Base-by-base conservation (phyloP, 805 yeast species). In the Yamadazyma sp. region DNA sequence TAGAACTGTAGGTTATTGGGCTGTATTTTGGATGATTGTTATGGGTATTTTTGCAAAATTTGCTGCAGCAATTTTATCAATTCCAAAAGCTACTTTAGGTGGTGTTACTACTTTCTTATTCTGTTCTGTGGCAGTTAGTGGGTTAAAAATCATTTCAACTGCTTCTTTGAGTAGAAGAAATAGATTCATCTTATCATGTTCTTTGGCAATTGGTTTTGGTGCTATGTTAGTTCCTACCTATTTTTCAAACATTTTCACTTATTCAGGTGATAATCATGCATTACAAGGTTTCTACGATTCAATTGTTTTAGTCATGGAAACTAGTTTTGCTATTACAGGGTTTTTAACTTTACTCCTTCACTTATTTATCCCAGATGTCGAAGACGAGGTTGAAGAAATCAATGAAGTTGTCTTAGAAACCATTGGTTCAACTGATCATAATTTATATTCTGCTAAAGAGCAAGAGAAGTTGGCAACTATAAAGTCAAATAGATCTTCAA, bases 1-100 rank as follows among this genome's bases (percentile, higher is more conserved):
- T 50, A 75, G 94, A 64, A 69, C 73, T 31, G 86, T 77, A 16
- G 97, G 93, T 25, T 80, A 78, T 58, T 82, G 86, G 77, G 76
- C 85, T 63, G 82, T 86, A 44, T 76, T 86, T 67, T 86, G 84
- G 69, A 65, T 88, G 45, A 53, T 88, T 38, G 58, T 88, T 41
- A 86, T 88, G 95, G 97, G 97, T 26, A 62, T 88, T 27, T 84
- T 88, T 55, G 73, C 94, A 40, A 85, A 86, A 60, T 86, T 86
- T 56, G 88, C 89, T 24, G 94, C 93, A 31, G 88, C 95, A n/a
- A 70, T 88, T 40, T 86, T 82, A 19, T 73, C 95, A 40, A 66
- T 61, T 35, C 72, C 60, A 13, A 63, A 48, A 30, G 47, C 67
- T 3, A 56, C 62, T 20, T 69, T 88, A 38, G 96, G 96, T 44